These are phyloP conservation scores for Daldinia vernicosa DNA, from an alignment of 495 filamentous ascomycete genomes.

Conservation along the genomic window DNA sequence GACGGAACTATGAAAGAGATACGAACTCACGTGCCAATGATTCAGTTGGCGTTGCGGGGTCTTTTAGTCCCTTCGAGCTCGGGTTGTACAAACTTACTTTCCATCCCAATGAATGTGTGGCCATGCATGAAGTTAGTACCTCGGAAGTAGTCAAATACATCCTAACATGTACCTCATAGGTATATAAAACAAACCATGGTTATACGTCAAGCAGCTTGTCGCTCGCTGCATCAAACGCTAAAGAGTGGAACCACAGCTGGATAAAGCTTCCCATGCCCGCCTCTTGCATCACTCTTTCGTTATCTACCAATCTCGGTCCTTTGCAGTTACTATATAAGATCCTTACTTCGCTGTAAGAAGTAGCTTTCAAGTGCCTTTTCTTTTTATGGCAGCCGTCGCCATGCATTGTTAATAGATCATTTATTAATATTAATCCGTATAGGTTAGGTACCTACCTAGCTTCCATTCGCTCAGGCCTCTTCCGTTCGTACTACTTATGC, in stretches of 20 bases:
- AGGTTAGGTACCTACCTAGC: too few species aligned
- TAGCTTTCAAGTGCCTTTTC: constrained; percentile 1
- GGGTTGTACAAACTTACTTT: too few species aligned
- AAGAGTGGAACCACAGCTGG: constrained; percentile 14
- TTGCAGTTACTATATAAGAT: constrained; percentile 7
- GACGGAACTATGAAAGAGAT: background rate
- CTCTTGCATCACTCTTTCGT: constrained; percentile 33
- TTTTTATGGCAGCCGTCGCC: constrained; percentile 6
- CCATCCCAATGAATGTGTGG: too few species aligned
- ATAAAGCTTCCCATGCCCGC: constrained; percentile 21
- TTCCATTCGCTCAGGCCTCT: background rate
- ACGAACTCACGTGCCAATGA: constrained; percentile 45
- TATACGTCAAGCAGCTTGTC: background rate
- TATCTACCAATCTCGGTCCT: constrained; percentile 5
- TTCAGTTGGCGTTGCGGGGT: constrained; percentile 33
- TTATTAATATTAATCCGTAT: constrained; percentile 3
- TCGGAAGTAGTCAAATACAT: background rate
- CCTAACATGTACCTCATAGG: background rate
- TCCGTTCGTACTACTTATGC: background rate
- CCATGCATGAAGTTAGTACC: constrained; percentile 7
- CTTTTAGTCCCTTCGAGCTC: background rate
- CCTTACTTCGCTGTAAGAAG: background rate
- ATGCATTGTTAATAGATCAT: background rate
- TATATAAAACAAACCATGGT: background rate
- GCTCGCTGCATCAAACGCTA: constrained; percentile 12